A percentile compares a stretch with the other conserved stretches of the same genome.
These are phyloP conservation scores for Penicillium crystallinum DNA, from an alignment of 495 filamentous ascomycete species.

Conservation along the genomic window DNA sequence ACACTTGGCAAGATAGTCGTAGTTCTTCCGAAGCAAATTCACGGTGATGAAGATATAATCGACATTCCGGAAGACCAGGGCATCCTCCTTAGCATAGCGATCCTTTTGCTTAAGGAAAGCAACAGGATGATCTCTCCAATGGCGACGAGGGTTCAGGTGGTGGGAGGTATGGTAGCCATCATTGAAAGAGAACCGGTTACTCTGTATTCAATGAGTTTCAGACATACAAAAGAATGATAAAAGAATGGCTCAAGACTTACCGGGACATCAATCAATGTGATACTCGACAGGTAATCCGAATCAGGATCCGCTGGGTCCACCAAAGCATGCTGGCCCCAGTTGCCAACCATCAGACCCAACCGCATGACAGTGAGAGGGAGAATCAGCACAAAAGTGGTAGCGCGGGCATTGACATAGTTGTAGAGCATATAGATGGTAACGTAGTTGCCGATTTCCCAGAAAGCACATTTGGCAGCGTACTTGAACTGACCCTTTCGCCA, in stretches of 20 bases:
- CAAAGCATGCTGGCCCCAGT: constrained; percentile 72
- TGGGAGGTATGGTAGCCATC: constrained; percentile 77
- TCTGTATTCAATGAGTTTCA: constrained; percentile 33
- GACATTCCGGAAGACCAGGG: constrained; percentile 66
- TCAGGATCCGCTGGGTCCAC: constrained; percentile 64
- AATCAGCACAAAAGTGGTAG: constrained; percentile 55
- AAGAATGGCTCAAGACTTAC: constrained; percentile 44
- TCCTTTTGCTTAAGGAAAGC: constrained; percentile 59
- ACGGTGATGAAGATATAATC: constrained; percentile 67
- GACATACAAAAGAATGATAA: background rate
- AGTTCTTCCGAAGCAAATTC: constrained; percentile 56
- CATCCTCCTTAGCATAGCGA: constrained; percentile 53
- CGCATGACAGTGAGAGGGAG: constrained; percentile 57
- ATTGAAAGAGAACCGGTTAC: constrained; percentile 70
- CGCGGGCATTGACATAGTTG: constrained; percentile 40
- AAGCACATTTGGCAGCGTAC: constrained; percentile 46
- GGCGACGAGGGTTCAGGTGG: constrained; percentile 65
- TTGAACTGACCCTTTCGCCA: constrained; percentile 46
- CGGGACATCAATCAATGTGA: constrained; percentile 66
- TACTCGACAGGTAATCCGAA: constrained; percentile 65
- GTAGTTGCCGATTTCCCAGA: constrained; percentile 55
- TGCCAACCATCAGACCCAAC: constrained; percentile 64
- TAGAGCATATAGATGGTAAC: constrained; percentile 43
- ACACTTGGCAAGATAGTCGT: constrained; percentile 54
- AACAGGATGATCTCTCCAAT: constrained; percentile 69